A percentile compares a stretch with the other conserved stretches of the same genome.
Conservation (phyloP, 495 filamentous ascomycete species). For the Xylaria venustula region DNA sequence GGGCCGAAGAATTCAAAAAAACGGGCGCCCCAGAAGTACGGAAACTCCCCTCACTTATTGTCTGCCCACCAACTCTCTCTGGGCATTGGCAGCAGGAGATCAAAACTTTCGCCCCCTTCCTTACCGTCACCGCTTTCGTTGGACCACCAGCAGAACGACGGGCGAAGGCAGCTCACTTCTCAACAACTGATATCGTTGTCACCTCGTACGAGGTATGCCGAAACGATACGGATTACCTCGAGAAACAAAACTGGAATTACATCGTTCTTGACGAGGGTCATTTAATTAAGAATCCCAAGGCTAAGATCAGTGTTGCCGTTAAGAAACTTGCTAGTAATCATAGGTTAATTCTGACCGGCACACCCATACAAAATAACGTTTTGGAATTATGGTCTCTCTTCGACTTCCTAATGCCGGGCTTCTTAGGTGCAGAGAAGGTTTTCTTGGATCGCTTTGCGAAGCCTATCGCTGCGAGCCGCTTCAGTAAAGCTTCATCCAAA, state of each 20-base stretch:
- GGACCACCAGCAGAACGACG: constrained; percentile 79
- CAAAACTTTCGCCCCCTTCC: constrained; percentile 89
- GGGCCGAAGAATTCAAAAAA: constrained; percentile 82
- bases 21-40: constrained; percentile 73
- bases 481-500: constrained; percentile 94
- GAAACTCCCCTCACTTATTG: constrained; percentile 84
- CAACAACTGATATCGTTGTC: constrained; percentile 83
- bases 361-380: constrained; percentile 97
- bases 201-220: constrained; percentile 97
- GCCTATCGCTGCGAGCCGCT: constrained; percentile 90
- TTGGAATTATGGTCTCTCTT: constrained; percentile 98
- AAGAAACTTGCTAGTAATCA: constrained; percentile 88
- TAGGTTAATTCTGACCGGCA: constrained; percentile 92
- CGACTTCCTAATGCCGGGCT: constrained; percentile 98
- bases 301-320: constrained; percentile 87
- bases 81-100: constrained; percentile 99
- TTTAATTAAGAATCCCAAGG: constrained; percentile 96
- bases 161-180: constrained; percentile 63
- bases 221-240: constrained; percentile 86
- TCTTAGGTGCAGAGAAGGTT: constrained; percentile 96
- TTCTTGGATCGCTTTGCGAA: constrained; percentile 97
- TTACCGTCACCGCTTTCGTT: constrained; percentile 83
- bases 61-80: constrained; percentile 95
- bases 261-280: constrained; percentile 96
- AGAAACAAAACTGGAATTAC: constrained; percentile 90